These are phyloP conservation scores for Tetragonia tetragonoides DNA, from an alignment of 148 eudicot genomes.

Conservation along the genomic window DNA sequence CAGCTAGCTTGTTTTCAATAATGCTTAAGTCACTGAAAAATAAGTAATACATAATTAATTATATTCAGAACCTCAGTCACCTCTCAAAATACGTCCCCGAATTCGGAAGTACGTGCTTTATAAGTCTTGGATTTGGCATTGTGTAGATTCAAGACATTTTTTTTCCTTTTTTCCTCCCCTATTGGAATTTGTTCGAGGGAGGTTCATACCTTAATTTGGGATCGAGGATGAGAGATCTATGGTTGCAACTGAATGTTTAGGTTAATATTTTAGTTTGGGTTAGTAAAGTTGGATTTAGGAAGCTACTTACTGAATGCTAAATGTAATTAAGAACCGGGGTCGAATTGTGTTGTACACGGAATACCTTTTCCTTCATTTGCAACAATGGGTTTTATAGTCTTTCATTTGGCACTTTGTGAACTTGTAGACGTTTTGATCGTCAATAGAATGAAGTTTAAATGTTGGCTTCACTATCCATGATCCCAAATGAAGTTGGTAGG, in stretches of 20 bases:
- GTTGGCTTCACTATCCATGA: neutral
- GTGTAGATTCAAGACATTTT: neutral
- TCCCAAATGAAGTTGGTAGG: neutral
- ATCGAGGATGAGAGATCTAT: neutral
- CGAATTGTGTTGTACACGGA: conserved; percentile 1
- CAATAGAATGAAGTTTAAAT: neutral
- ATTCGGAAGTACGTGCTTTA: neutral
- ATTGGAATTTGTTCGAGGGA: neutral
- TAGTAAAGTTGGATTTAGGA: neutral
- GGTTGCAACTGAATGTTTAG: neutral
- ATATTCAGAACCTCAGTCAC: too few relatives aligned
- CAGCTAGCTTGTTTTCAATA: neutral
- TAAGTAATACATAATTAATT: too few relatives aligned
- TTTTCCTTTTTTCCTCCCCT: neutral
- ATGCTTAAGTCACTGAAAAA: neutral
- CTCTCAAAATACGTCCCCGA: neutral
- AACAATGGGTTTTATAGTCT: neutral
- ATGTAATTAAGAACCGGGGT: neutral
- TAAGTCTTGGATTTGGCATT: neutral
- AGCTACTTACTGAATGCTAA: neutral
- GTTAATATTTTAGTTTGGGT: neutral
- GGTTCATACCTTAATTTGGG: neutral
- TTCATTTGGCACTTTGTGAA: neutral
- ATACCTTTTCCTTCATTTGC: neutral
- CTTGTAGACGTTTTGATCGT: neutral